Base-by-base conservation (phyloP, 2,329 filamentous ascomycete genomes). In the Parasarocladium wereldwijsianum region DNA sequence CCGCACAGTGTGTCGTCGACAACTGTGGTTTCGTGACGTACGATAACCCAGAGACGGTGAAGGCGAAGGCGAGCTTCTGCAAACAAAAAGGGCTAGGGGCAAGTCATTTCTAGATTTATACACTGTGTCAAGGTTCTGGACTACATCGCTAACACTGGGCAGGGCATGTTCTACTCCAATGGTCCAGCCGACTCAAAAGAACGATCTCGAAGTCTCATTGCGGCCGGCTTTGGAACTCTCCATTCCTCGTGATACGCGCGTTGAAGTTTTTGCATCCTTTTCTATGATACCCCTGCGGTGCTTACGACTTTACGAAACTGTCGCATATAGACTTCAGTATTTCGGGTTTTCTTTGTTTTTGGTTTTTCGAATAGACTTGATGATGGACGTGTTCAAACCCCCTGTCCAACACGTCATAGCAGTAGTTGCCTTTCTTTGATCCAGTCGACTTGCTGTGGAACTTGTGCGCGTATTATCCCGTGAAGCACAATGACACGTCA, bases 91-190 rank as follows among this genome's bases (percentile, higher is more conserved):
- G 68, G 17, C 57, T 90, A 12, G 81, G 75, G 17, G 67, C 72
- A 47, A 49, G 62, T 61, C 18, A 20, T 36, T 11, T 32, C 15
- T 34, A n/a, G n/a, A 30, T 24, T 35, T 17, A 30, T 36, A 24
- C 26, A 34, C 12, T 15, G 8, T 21, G 9, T 31, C 32, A 32
- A 34, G 26, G 16, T 10, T 31, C 33, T 31, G 10, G 31, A 25
- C 35, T 34, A 26, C 9, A 32, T 26, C 33, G 24, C 19, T 8
- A 8, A 21, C n/a, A 8, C 19, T 21, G 8, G n/a, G 16, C 40
- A 73, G 69, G 82, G 82, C 0, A 53, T 90, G 7, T 87, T 85
- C 49, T 90, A 86, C 51, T 86, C 78, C 77, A 74, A 77, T 31
- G 78, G 74, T n/a, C 76, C 77, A 10, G 72, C 69, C 3, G 82